A percentile compares a stretch with the other conserved stretches of the same genome.
These are phyloP conservation scores for Jimgerdemannia lactiflua DNA, from an alignment of 192 early-diverging fungal genomes.

Conservation along the genomic window DNA sequence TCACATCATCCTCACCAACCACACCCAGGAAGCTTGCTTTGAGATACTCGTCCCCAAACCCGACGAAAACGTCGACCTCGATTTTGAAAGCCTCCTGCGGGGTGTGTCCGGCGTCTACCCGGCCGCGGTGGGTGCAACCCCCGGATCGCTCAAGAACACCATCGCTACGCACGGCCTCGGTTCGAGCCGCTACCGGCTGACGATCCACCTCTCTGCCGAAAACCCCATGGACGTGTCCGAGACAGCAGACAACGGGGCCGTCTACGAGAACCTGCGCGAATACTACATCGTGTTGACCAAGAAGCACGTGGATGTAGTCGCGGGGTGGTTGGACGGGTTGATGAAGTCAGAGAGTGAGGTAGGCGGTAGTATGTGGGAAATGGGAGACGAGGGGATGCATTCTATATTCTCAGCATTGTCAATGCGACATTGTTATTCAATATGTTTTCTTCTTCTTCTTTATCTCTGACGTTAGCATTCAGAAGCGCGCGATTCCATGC, in stretches of 20 bases:
- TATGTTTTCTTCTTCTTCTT: neutral
- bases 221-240: slow-evolving; percentile 48
- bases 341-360: slow-evolving; percentile 36
- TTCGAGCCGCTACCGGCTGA: slow-evolving; percentile 55
- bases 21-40: slow-evolving; percentile 37
- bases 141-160: slow-evolving; percentile 26
- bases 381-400: neutral
- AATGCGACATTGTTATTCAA: neutral
- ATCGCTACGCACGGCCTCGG: slow-evolving; percentile 55
- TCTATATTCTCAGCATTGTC: too few relatives aligned
- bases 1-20: too few relatives aligned
- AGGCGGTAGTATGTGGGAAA: slow-evolving; percentile 7
- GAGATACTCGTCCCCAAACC: slow-evolving; percentile 48
- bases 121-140: neutral
- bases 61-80: slow-evolving; percentile 20
- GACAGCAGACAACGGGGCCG: slow-evolving; percentile 44
- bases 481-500: slow-evolving; percentile 30
- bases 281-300: slow-evolving; percentile 39
- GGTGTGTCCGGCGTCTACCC: neutral
- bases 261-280: slow-evolving; percentile 55
- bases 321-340: slow-evolving; percentile 45
- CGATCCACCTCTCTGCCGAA: slow-evolving; percentile 49
- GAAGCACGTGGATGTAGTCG: slow-evolving; percentile 39
- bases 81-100: slow-evolving; percentile 31
- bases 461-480: slow-evolving; percentile 1